A percentile compares a stretch with the other conserved stretches of the same genome.
Evolutionary conservation across 352 stramenopile genomes (phyloP).

Genomic region (Phytopythium oedochilum): DNA sequence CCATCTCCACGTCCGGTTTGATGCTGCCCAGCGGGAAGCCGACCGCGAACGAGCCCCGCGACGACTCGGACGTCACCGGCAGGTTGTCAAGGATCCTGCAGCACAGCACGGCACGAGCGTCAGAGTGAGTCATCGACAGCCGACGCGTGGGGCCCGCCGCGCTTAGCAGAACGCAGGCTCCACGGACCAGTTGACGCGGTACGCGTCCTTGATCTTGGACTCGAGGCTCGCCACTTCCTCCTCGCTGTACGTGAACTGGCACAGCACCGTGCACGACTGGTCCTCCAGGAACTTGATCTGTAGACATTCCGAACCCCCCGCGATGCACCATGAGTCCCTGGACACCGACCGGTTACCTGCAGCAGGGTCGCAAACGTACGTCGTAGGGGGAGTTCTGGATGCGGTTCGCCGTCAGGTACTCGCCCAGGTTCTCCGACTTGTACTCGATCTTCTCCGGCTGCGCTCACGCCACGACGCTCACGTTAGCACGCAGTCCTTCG

Average conservation of each 20-base stretch:
- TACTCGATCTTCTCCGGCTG: constrained; percentile 90
- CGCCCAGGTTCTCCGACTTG: constrained; percentile 98
- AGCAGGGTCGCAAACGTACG: too few relatives aligned
- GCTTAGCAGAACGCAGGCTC: too few relatives aligned
- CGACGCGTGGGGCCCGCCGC: too few relatives aligned
- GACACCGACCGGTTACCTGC: too few relatives aligned
- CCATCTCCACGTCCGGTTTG: constrained; percentile 89
- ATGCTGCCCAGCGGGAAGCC: constrained; percentile 89
- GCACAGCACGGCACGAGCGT: neutral
- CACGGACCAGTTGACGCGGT: constrained; percentile 94
- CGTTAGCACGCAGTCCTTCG: neutral
- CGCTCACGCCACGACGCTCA: neutral
- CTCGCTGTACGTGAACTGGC: constrained; percentile 89
- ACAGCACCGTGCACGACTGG: constrained; percentile 68
- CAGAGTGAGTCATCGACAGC: neutral
- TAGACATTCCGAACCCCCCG: neutral
- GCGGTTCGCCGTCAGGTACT: constrained; percentile 98
- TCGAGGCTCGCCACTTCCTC: constrained; percentile 90
- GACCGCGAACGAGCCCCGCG: constrained; percentile 63
- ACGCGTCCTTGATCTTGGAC: constrained; percentile 94
- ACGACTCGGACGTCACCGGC: constrained; percentile 75
- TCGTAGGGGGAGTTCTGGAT: constrained; percentile 99
- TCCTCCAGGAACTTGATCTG: constrained; percentile 87
- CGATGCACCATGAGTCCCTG: too few relatives aligned
- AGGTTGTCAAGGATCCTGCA: constrained; percentile 98